Base-by-base conservation (phyloP, 805 yeast genomes). In the Ogataea sp. region DNA sequence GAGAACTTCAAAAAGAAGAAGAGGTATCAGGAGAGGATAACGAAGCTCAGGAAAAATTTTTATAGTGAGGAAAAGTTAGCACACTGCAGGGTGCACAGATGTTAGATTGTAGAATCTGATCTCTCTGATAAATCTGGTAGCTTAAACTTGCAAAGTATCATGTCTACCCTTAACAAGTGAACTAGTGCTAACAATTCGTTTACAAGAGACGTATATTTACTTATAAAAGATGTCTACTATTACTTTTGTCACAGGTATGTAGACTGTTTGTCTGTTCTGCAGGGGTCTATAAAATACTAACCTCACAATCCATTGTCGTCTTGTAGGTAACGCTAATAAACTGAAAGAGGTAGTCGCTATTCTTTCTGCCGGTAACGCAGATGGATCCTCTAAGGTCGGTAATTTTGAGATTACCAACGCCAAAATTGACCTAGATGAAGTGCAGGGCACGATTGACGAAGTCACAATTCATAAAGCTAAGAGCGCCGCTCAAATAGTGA, bases 311-410 rank as follows among this genome's bases (percentile, higher is more conserved):
- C 5, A 17, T 14, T 16, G 3, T 10, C 16, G 28, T 26, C 10
- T 83, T 27, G 83, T 96, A 1, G 97, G 98, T 21, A 89, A 89
- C 60, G 75, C 77, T 39, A 88, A 90, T 63, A 93, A 93, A 60
- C 70, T 89, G 43, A 76, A 73, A 48, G 98, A 90, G 60, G 95
- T 90, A 18, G 71, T 80, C 45, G 78, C 82, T 39, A 83, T 90
- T 38, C 72, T 90, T 8, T 63, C 79, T 1, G 67, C 65, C 20
- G 65, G 60, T 20, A 33, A 36, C 4, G 44, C 43, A 8, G 61
- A 40, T 11, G 53, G 64, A 17, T 24, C 43, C 8, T 43, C 59
- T 13, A 52, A 49, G 36, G 74, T 75, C 15, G 83, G 81, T 4
- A 59, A 64, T 16, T 73, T 51, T 57, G 59, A 52, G 28, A 71